Percentiles rank a stretch among this genome's conserved stretches.
Conservation (phyloP, 2,329 filamentous ascomycete genomes). For the Xylariaceae sp. region DNA sequence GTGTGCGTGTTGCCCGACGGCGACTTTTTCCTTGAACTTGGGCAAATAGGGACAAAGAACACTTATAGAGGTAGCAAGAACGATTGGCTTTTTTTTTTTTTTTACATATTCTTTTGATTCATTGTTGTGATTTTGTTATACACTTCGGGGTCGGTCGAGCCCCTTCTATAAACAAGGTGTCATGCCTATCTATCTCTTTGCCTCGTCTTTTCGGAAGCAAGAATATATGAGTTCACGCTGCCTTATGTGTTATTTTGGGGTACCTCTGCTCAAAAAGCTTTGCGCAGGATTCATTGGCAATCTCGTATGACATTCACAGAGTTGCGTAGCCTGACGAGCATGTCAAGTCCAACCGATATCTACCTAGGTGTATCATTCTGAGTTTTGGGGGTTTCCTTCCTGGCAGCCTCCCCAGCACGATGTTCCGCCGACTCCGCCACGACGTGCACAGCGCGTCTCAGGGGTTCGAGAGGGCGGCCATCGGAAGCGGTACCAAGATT, state of each 20-base stretch:
- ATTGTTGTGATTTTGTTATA: too few species aligned
- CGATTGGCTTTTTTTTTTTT: background rate
- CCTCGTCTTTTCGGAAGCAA: background rate
- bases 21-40: background rate
- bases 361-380: background rate
- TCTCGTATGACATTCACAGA: background rate
- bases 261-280: background rate
- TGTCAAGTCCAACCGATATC: background rate
- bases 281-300: too few species aligned
- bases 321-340: background rate
- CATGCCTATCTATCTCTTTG: background rate
- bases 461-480: conserved; percentile 28
- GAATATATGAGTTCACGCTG: background rate
- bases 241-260: background rate
- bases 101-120: background rate
- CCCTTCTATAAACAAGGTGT: too few species aligned
- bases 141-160: too few species aligned
- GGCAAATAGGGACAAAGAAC: background rate
- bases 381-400: background rate
- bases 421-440: conserved; percentile 26
- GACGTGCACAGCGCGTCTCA: conserved; percentile 33
- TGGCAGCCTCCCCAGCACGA: too few species aligned
- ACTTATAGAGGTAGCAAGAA: background rate
- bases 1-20: background rate
- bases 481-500: conserved; percentile 20